phyloP scores from a whole-genome alignment of 345 rosid species.

The Gossypium rotundifolium region DNA sequence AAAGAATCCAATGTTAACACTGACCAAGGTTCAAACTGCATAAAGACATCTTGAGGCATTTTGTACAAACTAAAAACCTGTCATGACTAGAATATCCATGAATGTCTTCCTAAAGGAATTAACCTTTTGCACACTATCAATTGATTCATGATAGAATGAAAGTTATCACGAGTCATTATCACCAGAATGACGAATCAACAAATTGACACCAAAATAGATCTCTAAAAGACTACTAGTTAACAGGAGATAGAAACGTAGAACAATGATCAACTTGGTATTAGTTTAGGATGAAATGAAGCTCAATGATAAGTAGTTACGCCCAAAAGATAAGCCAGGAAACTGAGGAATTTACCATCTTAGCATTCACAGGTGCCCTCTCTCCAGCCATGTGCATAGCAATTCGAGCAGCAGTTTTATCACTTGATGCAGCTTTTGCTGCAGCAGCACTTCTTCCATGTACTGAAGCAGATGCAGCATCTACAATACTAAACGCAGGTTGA shows the following conservation, averaged over 20 bases:
- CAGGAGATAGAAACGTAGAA: not conserved
- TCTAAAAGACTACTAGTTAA: not conserved
- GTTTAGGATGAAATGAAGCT: not conserved
- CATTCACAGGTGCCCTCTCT: constrained; percentile 79
- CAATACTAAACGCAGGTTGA: constrained; percentile 57
- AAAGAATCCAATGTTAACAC: constrained; percentile 17
- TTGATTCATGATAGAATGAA: not conserved
- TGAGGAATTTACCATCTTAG: constrained; percentile 58
- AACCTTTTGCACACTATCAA: not conserved
- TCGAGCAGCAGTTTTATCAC: constrained; percentile 84
- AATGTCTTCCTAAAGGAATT: not conserved
- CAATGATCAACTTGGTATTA: not conserved
- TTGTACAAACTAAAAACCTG: not conserved
- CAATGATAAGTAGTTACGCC: not conserved
- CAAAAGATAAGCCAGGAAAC: constrained; percentile 3
- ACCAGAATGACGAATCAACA: not conserved
- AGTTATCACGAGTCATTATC: not conserved
- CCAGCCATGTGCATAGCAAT: constrained; percentile 98
- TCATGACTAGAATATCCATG: constrained; percentile 4
- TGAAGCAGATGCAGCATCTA: constrained; percentile 96
- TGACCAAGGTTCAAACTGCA: not conserved
- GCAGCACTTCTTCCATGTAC: constrained; percentile 94
- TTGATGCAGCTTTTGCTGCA: constrained; percentile 76
- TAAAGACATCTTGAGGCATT: not conserved
- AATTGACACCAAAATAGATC: not conserved